Evolutionary conservation across 2,329 filamentous ascomycete species (phyloP), one percentile per base, ranked within the genome.

Genomic region (Penicillium rolfsii): DNA sequence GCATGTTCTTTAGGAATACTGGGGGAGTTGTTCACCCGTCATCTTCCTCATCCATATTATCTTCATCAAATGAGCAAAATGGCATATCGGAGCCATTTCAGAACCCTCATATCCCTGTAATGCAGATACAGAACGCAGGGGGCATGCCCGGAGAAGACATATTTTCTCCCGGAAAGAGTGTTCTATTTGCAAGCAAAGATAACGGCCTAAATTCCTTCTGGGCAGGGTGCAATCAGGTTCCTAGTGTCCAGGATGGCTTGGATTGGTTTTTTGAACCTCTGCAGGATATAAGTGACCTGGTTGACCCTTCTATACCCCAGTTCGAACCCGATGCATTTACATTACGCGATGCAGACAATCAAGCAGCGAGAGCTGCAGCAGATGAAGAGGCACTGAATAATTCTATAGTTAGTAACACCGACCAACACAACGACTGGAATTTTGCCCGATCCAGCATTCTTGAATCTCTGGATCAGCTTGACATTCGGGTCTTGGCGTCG

Each of bases 1-100:
- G 70, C 24, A 72, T 72, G 70, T 69, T 60, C 58, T 69, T 63
- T 59, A 66, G 68, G 35, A 71, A 71, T 26, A 69, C 64, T 24
- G 69, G 68, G 14, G 69, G 68, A 14, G 36, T 60, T 16, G 33
- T 57, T 12, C 16, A n/a, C n/a, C 30, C 30, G 30, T 12, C 43
- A 43, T 14, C 6, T 12, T 52, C 45, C 7, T 7, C 14, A 38
- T 11, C 40, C 40, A 19, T 8, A 2, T 19, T 41, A 4, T 9
- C 40, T 22, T 22, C 40, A 41, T 22, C 40, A 7, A 19, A 41
- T 8, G 40, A 41, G 16, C 40, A 19, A 22, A 7, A 7, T 1
- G 40, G n/a, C 9, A 9, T 41, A 41, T 22, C 5, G 9, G n/a
- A 22, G n/a, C 8, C n/a, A 5, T 19, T 41, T 35, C 52, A 22